Evolutionary conservation across 139 green algal species (phyloP).

Genomic region (Chlamydomonas applanata): DNA sequence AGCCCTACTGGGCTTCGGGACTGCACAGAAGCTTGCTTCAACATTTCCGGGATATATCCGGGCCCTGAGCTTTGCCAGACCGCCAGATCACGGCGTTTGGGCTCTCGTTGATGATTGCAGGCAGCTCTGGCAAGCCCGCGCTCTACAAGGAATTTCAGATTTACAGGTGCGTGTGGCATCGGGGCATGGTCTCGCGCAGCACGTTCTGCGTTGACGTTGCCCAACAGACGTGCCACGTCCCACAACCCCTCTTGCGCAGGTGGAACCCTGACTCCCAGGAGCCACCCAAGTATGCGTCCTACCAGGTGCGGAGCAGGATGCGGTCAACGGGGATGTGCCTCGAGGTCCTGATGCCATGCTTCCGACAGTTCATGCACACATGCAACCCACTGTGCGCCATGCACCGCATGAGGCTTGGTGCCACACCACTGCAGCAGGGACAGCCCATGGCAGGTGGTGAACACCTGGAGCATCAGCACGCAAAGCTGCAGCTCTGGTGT

Average conservation of each 20-base stretch:
- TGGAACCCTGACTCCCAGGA: constrained; percentile 86
- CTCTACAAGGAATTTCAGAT: constrained; percentile 85
- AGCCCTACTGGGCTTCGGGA: background rate
- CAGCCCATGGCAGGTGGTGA: too few species aligned
- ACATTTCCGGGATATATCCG: too few species aligned
- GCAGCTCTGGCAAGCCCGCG: constrained; percentile 41
- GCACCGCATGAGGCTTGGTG: too few species aligned
- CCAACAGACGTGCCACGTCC: background rate
- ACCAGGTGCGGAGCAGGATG: constrained; percentile 54
- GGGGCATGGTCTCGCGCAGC: background rate
- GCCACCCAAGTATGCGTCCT: constrained; percentile 87
- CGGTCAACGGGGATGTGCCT: too few species aligned
- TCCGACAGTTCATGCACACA: too few species aligned
- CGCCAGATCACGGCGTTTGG: background rate
- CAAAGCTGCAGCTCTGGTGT: too few species aligned
- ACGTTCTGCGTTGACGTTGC: too few species aligned
- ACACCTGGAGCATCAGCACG: too few species aligned
- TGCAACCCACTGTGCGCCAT: too few species aligned
- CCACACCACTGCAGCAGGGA: too few species aligned
- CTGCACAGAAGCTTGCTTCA: background rate
- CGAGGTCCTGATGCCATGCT: too few species aligned
- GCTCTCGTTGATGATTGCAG: background rate
- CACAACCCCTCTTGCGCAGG: constrained; percentile 47
- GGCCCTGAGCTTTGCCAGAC: background rate
- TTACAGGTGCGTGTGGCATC: constrained; percentile 59